These are phyloP conservation scores for Fusarium buxicola DNA, from an alignment of 2,329 filamentous ascomycete species.

Conservation along the genomic window DNA sequence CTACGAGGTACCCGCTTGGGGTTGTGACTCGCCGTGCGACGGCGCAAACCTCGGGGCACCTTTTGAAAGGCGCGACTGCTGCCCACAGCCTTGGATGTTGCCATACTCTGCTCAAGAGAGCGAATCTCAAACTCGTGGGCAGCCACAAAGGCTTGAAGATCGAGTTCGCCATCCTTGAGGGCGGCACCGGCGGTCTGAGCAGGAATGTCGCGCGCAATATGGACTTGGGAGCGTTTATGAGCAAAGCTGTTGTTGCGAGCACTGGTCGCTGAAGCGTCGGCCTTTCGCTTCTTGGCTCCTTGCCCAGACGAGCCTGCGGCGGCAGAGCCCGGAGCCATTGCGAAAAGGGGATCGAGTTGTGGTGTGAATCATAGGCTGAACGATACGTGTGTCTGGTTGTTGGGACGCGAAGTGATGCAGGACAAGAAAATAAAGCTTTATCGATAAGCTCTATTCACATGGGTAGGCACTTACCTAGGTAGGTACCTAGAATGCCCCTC, in stretches of 20 bases:
- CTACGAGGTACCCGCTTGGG: slow-evolving; percentile 87
- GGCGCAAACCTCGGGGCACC: slow-evolving; percentile 84
- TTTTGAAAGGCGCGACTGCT: slow-evolving; percentile 87
- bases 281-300: slow-evolving; percentile 46
- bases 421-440: slow-evolving; percentile 44
- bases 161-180: slow-evolving; percentile 79
- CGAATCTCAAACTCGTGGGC: slow-evolving; percentile 91
- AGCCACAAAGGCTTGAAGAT: slow-evolving; percentile 85
- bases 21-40: slow-evolving; percentile 95
- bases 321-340: slow-evolving; percentile 45
- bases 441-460: slow-evolving; percentile 41
- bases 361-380: slow-evolving; percentile 9
- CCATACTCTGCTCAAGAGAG: slow-evolving; percentile 85
- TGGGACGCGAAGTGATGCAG: slow-evolving; percentile 5
- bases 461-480: too few relatives aligned
- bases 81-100: slow-evolving; percentile 71
- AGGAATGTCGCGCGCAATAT: slow-evolving; percentile 62
- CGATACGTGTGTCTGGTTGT: slow-evolving; percentile 2
- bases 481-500: slow-evolving; percentile 3
- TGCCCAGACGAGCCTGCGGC: slow-evolving; percentile 43
- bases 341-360: slow-evolving; percentile 24
- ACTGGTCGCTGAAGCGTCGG: slow-evolving; percentile 33
- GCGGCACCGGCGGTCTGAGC: slow-evolving; percentile 63
- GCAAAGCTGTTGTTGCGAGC: slow-evolving; percentile 43
- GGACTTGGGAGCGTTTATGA: slow-evolving; percentile 60